Evolutionary conservation across 2,329 filamentous ascomycete species (phyloP).

Genomic region (Simplicillium sp.): DNA sequence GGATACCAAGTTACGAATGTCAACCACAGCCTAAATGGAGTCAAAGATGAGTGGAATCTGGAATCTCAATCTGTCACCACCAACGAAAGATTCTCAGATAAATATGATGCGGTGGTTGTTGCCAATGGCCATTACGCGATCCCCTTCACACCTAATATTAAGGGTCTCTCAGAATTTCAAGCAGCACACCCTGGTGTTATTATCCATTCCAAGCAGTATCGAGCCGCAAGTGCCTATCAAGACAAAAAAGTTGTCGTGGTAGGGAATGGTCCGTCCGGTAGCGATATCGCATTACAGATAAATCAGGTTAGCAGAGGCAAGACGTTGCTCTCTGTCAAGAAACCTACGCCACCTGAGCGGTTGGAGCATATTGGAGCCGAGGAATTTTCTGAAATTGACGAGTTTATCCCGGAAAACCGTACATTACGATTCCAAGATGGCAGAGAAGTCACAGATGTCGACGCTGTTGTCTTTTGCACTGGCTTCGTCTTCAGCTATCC

Average conservation of each 20-base stretch:
- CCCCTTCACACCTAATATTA: constrained; percentile 55
- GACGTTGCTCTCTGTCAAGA: too few relatives aligned
- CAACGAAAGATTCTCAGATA: constrained; percentile 25
- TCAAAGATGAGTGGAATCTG: constrained; percentile 51
- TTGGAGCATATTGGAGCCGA: too few relatives aligned
- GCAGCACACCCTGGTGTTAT: constrained; percentile 12
- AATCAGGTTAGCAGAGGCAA: too few relatives aligned
- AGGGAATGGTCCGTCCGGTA: too few relatives aligned
- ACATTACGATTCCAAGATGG: constrained; percentile 61
- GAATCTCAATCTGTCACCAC: constrained; percentile 40
- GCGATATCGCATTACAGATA: too few relatives aligned
- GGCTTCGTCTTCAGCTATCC: constrained; percentile 83
- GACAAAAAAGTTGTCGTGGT: too few relatives aligned
- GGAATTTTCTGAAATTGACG: too few relatives aligned
- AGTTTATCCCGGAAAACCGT: constrained; percentile 29
- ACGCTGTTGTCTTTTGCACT: constrained; percentile 77
- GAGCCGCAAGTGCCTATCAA: too few relatives aligned
- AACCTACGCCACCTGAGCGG: too few relatives aligned
- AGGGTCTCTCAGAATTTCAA: constrained; percentile 51
- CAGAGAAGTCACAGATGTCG: constrained; percentile 54
- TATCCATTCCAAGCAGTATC: too few relatives aligned
- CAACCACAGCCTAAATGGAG: constrained; percentile 14
- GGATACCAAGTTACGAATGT: constrained; percentile 60
- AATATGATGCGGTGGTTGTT: constrained; percentile 67
- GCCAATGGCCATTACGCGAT: constrained; percentile 68